A percentile compares a stretch with the other conserved stretches of the same genome.
phyloP scores from a whole-genome alignment of 106 monocot genomes.

The Allium cepa region DNA sequence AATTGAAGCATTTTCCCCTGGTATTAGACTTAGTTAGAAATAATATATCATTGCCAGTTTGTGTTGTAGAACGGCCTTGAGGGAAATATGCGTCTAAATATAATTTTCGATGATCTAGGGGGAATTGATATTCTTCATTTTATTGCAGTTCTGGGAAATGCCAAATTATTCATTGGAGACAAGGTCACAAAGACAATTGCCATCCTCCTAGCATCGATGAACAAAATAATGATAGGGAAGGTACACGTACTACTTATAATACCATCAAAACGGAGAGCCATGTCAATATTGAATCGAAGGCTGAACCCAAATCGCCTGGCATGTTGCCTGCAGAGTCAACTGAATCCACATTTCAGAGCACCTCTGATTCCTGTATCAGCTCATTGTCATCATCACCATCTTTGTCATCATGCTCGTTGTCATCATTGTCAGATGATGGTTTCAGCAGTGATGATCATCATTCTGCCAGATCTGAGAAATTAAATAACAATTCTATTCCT shows the following conservation, averaged over 20 bases:
- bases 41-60: too few species aligned
- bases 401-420: constrained; percentile 6
- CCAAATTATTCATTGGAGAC: constrained; percentile 81
- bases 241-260: not conserved
- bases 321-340: not conserved
- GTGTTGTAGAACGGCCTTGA: too few species aligned
- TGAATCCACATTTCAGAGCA: not conserved
- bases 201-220: constrained; percentile 22
- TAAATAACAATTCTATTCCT: too few species aligned
- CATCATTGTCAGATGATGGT: constrained; percentile 3
- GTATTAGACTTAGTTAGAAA: too few species aligned
- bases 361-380: not conserved
- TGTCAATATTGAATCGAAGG: not conserved
- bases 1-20: too few species aligned
- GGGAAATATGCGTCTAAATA: too few species aligned
- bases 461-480: not conserved
- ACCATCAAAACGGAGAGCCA: not conserved
- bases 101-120: too few species aligned
- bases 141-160: constrained; percentile 72
- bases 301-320: not conserved
- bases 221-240: constrained; percentile 9
- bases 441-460: not conserved
- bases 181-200: constrained; percentile 80
- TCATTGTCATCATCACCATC: constrained; percentile 2
- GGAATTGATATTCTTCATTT: too few species aligned